These are phyloP conservation scores for Metschnikowia shivogae DNA, from an alignment of 805 yeast species.

Conservation along the genomic window DNA sequence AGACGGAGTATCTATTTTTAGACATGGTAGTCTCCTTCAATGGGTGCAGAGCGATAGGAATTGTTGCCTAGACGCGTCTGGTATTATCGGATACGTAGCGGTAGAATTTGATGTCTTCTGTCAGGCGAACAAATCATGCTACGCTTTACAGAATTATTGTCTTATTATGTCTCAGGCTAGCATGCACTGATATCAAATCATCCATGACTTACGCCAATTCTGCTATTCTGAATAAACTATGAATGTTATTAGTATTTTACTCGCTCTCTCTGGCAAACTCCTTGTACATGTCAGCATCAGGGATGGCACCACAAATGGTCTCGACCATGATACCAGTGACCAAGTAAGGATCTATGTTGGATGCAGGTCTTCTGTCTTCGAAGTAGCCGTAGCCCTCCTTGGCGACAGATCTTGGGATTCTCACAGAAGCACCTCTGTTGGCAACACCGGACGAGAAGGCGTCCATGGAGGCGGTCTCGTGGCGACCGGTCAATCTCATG, in stretches of 20 bases:
- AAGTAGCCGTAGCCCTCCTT: constrained; percentile 97
- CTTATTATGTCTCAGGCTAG: no score
- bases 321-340: constrained; percentile 98
- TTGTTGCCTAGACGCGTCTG: no score
- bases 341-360: constrained; percentile 98
- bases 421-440: constrained; percentile 98
- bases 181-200: no score
- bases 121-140: no score
- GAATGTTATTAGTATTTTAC: constrained; percentile 7
- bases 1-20: no score
- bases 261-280: constrained; percentile 73
- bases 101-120: no score
- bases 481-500: constrained; percentile 94
- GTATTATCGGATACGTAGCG: no score
- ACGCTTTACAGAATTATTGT: no score
- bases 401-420: constrained; percentile 98
- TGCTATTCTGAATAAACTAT: not conserved
- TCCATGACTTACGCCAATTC: no score
- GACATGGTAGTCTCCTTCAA: no score
- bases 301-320: constrained; percentile 91
- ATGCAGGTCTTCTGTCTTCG: constrained; percentile 99
- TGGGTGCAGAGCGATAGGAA: no score
- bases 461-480: constrained; percentile 95
- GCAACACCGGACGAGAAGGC: constrained; percentile 96
- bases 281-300: constrained; percentile 92